phyloP scores from a whole-genome alignment of 2,329 filamentous ascomycete species.

The Fusarium temperatum region DNA sequence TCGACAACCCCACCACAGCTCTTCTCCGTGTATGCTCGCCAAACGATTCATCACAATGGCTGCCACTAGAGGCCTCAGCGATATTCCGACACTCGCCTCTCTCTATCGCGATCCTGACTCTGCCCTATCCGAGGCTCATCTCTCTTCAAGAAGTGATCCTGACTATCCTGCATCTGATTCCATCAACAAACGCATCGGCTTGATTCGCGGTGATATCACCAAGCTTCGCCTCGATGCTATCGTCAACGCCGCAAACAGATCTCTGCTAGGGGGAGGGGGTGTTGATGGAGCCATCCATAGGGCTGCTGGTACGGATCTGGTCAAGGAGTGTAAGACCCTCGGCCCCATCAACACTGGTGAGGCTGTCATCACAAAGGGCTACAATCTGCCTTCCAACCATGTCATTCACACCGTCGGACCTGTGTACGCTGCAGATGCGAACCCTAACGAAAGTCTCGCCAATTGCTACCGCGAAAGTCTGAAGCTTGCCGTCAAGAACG shows the following conservation, averaged over 20 bases:
- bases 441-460: conserved; percentile 59
- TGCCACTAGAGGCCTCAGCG: conserved; percentile 49
- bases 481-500: conserved; percentile 73
- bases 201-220: conserved; percentile 84
- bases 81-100: conserved; percentile 69
- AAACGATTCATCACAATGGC: conserved; percentile 41
- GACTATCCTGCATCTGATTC: conserved; percentile 50
- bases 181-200: conserved; percentile 75
- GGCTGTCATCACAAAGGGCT: conserved; percentile 84
- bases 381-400: conserved; percentile 77
- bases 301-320: conserved; percentile 76
- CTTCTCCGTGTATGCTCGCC: conserved; percentile 31
- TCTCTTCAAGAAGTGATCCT: background rate
- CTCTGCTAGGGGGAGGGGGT: conserved; percentile 86
- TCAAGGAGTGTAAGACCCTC: conserved; percentile 76
- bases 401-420: conserved; percentile 95
- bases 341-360: conserved; percentile 78
- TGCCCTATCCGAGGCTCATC: conserved; percentile 18
- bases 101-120: conserved; percentile 62
- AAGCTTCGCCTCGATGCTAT: conserved; percentile 80
- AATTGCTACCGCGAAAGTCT: conserved; percentile 77
- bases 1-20: background rate
- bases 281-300: conserved; percentile 89
- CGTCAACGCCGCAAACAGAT: conserved; percentile 89
- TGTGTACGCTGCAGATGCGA: conserved; percentile 63